These are phyloP conservation scores for Phytopythium aichiense DNA, from an alignment of 352 stramenopile genomes.

Conservation along the genomic window DNA sequence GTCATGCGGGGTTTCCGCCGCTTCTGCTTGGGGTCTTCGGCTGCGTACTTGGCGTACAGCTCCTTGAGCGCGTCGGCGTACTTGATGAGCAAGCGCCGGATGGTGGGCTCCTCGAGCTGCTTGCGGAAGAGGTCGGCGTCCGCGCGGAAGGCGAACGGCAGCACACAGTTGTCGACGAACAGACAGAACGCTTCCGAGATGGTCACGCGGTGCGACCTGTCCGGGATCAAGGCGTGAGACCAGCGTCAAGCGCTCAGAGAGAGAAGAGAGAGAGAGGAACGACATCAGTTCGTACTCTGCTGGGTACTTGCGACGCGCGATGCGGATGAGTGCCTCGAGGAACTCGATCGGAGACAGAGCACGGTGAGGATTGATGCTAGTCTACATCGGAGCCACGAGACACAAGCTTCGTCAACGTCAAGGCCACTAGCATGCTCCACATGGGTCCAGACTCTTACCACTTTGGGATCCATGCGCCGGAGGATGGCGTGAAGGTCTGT, in stretches of 20 bases:
- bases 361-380: conserved; percentile 36
- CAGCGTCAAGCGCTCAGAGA: not conserved
- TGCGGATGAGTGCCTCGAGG: conserved; percentile 58
- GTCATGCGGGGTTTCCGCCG: conserved; percentile 43
- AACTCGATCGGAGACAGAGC: conserved; percentile 54
- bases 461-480: conserved; percentile 42
- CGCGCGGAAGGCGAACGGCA: conserved; percentile 68
- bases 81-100: conserved; percentile 58
- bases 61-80: conserved; percentile 54
- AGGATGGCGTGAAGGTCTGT: conserved; percentile 42
- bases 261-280: not conserved
- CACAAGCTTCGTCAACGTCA: not conserved
- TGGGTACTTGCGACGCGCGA: conserved; percentile 59
- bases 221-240: not conserved
- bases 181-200: conserved; percentile 76
- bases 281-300: conserved; percentile 33
- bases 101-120: conserved; percentile 65
- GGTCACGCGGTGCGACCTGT: conserved; percentile 53
- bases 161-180: conserved; percentile 67
- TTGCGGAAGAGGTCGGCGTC: conserved; percentile 71
- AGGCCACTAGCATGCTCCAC: not conserved
- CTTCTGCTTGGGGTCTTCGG: conserved; percentile 37
- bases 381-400: conserved; percentile 9
- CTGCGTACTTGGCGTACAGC: conserved; percentile 49
- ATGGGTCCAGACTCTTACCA: not conserved